Evolutionary conservation across 2,329 filamentous ascomycete species (phyloP).

Genomic region (Triangularia setosa): DNA sequence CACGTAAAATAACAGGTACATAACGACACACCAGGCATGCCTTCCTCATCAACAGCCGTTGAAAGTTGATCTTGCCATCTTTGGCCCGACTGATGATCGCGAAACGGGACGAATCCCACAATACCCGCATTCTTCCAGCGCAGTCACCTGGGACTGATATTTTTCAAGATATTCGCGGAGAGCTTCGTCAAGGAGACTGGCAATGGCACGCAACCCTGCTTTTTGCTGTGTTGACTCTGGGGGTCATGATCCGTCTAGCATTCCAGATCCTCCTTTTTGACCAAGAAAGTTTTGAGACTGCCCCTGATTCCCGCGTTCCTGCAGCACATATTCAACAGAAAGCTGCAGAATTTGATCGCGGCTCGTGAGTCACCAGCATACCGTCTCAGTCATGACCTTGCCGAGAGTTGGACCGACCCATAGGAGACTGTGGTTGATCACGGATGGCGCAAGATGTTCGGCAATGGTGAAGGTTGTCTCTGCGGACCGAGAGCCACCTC

Average conservation of each 20-base stretch:
- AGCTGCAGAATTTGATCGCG: neutral
- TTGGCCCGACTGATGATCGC: neutral
- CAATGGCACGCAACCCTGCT: neutral
- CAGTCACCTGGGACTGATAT: neutral
- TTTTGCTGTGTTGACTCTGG: neutral
- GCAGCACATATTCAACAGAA: neutral
- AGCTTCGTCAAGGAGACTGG: neutral
- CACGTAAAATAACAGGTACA: neutral
- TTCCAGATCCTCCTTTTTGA: slow-evolving; percentile 11
- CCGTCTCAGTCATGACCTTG: neutral
- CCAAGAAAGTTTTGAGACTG: slow-evolving; percentile 3
- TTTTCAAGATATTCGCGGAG: neutral
- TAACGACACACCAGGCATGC: neutral
- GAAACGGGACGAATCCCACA: neutral
- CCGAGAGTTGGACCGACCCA: slow-evolving; percentile 17
- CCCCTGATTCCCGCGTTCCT: slow-evolving; percentile 2
- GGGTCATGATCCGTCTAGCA: neutral
- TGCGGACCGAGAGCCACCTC: neutral
- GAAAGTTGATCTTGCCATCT: neutral
- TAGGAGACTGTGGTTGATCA: neutral
- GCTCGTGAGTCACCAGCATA: slow-evolving; percentile 7
- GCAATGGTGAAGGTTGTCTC: neutral
- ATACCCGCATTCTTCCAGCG: neutral
- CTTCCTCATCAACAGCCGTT: neutral
- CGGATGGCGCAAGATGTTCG: neutral